Evolutionary conservation across 495 filamentous ascomycete species (phyloP).

Genomic region (Talaromyces nanjingensis): DNA sequence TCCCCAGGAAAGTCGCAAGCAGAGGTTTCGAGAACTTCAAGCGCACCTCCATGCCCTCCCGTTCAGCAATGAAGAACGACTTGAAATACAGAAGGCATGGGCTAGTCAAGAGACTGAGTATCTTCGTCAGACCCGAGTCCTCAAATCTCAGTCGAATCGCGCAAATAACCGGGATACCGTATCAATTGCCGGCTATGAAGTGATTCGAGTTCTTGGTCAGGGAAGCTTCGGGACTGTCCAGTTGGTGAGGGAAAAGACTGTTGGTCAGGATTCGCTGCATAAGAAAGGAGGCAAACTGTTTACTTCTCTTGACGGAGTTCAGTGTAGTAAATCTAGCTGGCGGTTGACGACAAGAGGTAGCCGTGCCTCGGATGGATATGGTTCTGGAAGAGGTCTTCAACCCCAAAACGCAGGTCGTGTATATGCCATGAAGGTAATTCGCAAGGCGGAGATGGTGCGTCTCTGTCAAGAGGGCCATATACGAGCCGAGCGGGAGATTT

Average conservation of each 20-base stretch:
- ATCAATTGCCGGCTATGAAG: slow-evolving; percentile 62
- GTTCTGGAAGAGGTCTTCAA: slow-evolving; percentile 19
- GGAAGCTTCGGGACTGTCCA: slow-evolving; percentile 91
- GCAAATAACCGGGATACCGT: slow-evolving; percentile 29
- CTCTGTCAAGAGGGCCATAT: slow-evolving; percentile 90
- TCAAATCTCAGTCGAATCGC: slow-evolving; percentile 55
- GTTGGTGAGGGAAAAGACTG: slow-evolving; percentile 61
- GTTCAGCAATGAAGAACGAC: slow-evolving; percentile 49
- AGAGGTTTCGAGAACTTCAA: slow-evolving; percentile 65
- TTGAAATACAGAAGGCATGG: slow-evolving; percentile 51
- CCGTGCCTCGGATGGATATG: neutral
- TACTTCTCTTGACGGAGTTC: neutral
- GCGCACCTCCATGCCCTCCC: slow-evolving; percentile 44
- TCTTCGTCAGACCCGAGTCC: slow-evolving; percentile 62
- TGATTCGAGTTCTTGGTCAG: slow-evolving; percentile 81
- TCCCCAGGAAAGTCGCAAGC: slow-evolving; percentile 48
- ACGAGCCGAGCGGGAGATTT: slow-evolving; percentile 83
- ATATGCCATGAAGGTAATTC: slow-evolving; percentile 95
- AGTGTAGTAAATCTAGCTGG: neutral
- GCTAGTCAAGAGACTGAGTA: slow-evolving; percentile 61
- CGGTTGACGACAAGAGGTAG: neutral
- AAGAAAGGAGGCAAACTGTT: neutral
- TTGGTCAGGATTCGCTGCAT: slow-evolving; percentile 9
- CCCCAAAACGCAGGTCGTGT: slow-evolving; percentile 43
- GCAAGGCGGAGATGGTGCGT: slow-evolving; percentile 82